Evolutionary conservation across 2,329 filamentous ascomycete species (phyloP).

Genomic region (Simplicillium sp.): DNA sequence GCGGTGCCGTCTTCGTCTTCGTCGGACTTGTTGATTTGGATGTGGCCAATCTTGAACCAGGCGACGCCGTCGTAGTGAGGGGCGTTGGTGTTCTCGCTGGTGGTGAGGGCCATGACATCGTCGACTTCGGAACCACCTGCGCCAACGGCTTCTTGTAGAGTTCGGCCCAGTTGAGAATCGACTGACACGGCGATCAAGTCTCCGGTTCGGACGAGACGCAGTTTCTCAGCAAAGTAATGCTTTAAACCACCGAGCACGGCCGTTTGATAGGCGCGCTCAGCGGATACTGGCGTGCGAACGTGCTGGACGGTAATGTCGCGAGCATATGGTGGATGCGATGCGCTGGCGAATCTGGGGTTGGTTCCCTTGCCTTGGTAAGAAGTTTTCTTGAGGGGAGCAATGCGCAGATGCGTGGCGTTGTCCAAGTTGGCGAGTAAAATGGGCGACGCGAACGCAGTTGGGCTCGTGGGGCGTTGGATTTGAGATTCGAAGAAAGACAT

Average conservation of each 20-base stretch:
- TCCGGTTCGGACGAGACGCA: conserved; percentile 73
- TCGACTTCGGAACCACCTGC: conserved; percentile 60
- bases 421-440: conserved; percentile 80
- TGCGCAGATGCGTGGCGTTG: conserved; percentile 65
- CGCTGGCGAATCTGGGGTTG: conserved; percentile 45
- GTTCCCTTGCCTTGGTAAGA: conserved; percentile 39
- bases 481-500: conserved; percentile 61
- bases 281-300: conserved; percentile 79
- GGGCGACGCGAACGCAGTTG: conserved; percentile 69
- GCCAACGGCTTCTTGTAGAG: conserved; percentile 62
- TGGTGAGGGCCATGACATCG: conserved; percentile 50
- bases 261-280: conserved; percentile 75
- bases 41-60: conserved; percentile 86
- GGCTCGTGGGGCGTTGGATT: conserved; percentile 47
- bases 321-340: conserved; percentile 48
- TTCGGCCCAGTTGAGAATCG: conserved; percentile 74
- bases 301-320: conserved; percentile 81
- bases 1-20: conserved; percentile 49
- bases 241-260: conserved; percentile 82
- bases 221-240: conserved; percentile 74
- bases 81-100: conserved; percentile 19
- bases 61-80: conserved; percentile 54
- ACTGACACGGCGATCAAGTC: conserved; percentile 85
- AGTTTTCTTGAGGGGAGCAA: conserved; percentile 57
- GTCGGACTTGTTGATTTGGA: conserved; percentile 46